These are phyloP conservation scores for Phytophthora chlamydospora DNA, from an alignment of 352 stramenopile genomes.

Conservation along the genomic window DNA sequence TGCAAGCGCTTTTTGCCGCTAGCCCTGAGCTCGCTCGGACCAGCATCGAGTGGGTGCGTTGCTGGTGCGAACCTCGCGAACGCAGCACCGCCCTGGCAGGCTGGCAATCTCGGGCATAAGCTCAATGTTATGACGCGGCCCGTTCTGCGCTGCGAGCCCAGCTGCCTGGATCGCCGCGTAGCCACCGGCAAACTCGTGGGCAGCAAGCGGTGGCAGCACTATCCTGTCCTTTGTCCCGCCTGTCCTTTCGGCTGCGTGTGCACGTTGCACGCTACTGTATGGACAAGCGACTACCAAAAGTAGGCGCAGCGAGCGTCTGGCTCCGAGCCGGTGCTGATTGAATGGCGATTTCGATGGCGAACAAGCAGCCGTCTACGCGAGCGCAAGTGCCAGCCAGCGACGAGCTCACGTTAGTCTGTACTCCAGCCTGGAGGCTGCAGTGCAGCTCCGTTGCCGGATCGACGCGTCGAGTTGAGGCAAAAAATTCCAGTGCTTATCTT, in stretches of 20 bases:
- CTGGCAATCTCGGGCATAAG: not conserved
- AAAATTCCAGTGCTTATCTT: conserved; percentile 25
- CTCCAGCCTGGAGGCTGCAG: no score
- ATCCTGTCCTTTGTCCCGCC: conserved; percentile 3
- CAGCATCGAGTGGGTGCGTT: no score
- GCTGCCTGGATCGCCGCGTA: conserved; percentile 20
- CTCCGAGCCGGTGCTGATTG: not conserved
- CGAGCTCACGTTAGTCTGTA: conserved; percentile 5
- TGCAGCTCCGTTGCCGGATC: not conserved
- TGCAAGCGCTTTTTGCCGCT: no score
- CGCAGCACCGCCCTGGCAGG: conserved; percentile 1
- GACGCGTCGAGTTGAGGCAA: conserved; percentile 14
- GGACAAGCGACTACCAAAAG: conserved; percentile 44
- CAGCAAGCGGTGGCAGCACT: conserved; percentile 10
- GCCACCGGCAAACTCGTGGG: conserved; percentile 17
- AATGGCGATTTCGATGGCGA: conserved; percentile 23
- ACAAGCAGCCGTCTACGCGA: conserved; percentile 25
- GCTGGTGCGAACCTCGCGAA: no score
- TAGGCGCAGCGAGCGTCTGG: not conserved
- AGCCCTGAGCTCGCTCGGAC: no score
- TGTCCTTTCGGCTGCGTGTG: conserved; percentile 15
- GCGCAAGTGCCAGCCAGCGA: conserved; percentile 20
- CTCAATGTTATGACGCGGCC: conserved; percentile 20
- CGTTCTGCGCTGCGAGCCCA: conserved; percentile 18
- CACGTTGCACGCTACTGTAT: conserved; percentile 1